Evolutionary conservation across 305 asterid species (phyloP).

Genomic region (Solanum aculeatissimum): DNA sequence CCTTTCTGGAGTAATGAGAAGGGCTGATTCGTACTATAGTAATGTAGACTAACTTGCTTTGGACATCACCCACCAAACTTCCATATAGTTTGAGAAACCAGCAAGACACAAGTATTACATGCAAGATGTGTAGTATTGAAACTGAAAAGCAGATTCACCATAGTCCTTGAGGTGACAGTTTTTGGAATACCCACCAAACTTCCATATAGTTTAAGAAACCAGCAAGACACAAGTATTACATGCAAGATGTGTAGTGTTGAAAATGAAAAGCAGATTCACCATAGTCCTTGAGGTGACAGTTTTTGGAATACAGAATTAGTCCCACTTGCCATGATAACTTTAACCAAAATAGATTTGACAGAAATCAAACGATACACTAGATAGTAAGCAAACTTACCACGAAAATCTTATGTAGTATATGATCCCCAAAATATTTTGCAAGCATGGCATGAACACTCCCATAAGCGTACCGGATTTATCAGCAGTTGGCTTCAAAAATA

Average conservation of each 20-base stretch:
- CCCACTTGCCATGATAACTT: neutral
- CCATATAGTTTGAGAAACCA: neutral
- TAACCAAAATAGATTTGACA: neutral
- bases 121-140: neutral
- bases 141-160: neutral
- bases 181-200: neutral
- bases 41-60: neutral
- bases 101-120: neutral
- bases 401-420: conserved; percentile 90
- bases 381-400: conserved; percentile 43
- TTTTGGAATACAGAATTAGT: neutral
- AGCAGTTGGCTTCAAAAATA: conserved; percentile 42
- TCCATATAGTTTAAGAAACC: neutral
- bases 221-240: neutral
- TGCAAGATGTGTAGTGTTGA: neutral
- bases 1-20: neutral
- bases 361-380: neutral
- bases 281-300: neutral
- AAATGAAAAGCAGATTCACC: neutral
- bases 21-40: neutral
- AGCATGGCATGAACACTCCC: conserved; percentile 97
- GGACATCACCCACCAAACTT: neutral
- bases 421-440: conserved; percentile 94
- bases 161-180: neutral
- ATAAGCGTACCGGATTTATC: conserved; percentile 84